These are phyloP conservation scores for Penicillium steckii DNA, from an alignment of 495 filamentous ascomycete species.

Conservation along the genomic window DNA sequence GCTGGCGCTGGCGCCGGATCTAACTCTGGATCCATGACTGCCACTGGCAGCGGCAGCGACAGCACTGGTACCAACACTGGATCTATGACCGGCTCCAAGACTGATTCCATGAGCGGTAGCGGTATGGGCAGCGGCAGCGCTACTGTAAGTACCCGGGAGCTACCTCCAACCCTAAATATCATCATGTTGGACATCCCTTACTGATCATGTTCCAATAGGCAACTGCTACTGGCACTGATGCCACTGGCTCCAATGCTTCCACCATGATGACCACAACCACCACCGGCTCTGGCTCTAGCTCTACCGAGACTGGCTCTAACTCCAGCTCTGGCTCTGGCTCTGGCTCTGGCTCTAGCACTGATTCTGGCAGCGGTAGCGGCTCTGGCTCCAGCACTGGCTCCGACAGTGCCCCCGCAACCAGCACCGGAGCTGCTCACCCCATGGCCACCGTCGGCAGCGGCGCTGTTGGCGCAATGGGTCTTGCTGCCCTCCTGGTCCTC, in stretches of 20 bases:
- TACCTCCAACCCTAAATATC: too few species aligned
- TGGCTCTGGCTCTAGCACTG: neutral
- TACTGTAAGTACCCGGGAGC: neutral
- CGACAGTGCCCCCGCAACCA: constrained; percentile 20
- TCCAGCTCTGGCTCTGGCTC: neutral
- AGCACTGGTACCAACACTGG: neutral
- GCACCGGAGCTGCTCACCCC: constrained; percentile 31
- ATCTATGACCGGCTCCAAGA: constrained; percentile 9
- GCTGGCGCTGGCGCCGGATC: constrained; percentile 1
- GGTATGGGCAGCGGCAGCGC: constrained; percentile 2
- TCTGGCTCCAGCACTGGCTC: constrained; percentile 14
- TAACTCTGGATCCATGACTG: neutral
- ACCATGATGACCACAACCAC: neutral
- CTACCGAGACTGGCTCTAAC: constrained; percentile 3
- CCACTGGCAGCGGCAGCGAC: constrained; percentile 1
- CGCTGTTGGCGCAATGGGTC: constrained; percentile 36
- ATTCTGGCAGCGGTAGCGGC: neutral
- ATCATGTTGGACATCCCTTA: constrained; percentile 1
- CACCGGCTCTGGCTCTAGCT: constrained; percentile 3
- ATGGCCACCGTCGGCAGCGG: constrained; percentile 37
- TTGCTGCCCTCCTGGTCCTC: constrained; percentile 42
- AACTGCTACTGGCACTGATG: neutral
- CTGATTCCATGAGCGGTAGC: neutral
- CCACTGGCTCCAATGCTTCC: neutral
- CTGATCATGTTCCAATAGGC: constrained; percentile 1